phyloP scores from a whole-genome alignment of 495 filamentous ascomycete genomes.

The Friedmanniomyces simplex region DNA sequence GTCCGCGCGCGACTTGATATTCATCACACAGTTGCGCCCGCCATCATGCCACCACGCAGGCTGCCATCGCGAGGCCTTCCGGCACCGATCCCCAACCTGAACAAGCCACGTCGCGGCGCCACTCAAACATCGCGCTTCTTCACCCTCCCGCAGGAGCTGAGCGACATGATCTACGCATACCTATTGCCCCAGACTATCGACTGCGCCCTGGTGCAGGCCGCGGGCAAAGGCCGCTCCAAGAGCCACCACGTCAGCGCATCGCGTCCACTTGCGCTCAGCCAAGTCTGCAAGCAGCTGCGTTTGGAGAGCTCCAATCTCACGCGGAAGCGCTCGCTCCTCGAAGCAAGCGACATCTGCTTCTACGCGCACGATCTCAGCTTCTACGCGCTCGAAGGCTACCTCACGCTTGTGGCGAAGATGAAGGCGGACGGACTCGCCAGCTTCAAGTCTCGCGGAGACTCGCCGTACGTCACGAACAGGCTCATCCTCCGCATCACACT shows the following conservation, averaged over 20 bases:
- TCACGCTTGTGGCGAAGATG: background rate
- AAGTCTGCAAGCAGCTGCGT: background rate
- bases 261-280: background rate
- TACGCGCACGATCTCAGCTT: background rate
- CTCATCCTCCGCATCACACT: background rate
- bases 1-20: too few species aligned
- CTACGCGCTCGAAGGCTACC: background rate
- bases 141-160: background rate
- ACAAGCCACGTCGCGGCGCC: background rate
- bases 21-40: too few species aligned
- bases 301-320: background rate
- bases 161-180: background rate
- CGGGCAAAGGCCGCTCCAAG: background rate
- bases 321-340: background rate
- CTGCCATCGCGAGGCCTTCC: too few species aligned
- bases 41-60: too few species aligned
- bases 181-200: background rate
- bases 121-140: background rate
- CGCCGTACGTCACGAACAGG: background rate
- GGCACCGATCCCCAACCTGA: too few species aligned
- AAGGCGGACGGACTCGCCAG: background rate
- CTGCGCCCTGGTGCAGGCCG: background rate
- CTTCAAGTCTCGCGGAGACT: background rate
- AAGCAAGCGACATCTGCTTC: background rate
- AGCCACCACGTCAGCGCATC: background rate